Base-by-base conservation (phyloP, 1,139 yeast genomes). In the Magnusiomyces suaveolens region DNA sequence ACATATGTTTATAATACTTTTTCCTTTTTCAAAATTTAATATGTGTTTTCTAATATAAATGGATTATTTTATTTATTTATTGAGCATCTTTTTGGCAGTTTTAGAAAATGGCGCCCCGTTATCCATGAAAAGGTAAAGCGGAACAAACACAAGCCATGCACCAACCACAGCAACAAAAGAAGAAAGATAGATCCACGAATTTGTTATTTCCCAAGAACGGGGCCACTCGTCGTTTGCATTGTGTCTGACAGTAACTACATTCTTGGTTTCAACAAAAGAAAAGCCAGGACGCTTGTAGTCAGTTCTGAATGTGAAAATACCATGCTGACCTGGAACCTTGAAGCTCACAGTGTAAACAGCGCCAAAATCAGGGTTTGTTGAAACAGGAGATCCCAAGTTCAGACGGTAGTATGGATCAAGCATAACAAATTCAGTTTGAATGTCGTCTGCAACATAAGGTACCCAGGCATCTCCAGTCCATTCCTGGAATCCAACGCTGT, bases 221-320 rank as follows among this genome's bases (percentile, higher is more conserved):
- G 85, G 84, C 75, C 84, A 94, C 72, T 94, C 98, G 69, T 92
- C 96, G 68, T 90, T 92, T 58, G 97, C 97, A 66, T 87, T 79
- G 70, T 94, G 97, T 69, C 98, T 83, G 51, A 94, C 84, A 1
- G 97, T 83, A 51, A 89, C 89, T 20, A 85, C 82, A 57, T 77
- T 77, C 59, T 79, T 77, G 64, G 84, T 87, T 21, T 75, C 75
- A 57, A 92, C 69, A 69, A 75, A 88, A 33, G 86, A 77, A 62
- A 78, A 75, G 10, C 97, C 97, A n/a, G 80, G 75, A 66, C 96
- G 82, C 69, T 80, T 80, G 74, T 90, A 90, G 64, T 85, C 85
- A 52, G 87, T 76, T 60, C 79, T 79, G 70, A 88, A 88, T 2
- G 97, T 87, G 72, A 89, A 94, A 80, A 92, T 86, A 56, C 99